Conservation (phyloP, 495 filamentous ascomycete species). For the Neurospora sp. region DNA sequence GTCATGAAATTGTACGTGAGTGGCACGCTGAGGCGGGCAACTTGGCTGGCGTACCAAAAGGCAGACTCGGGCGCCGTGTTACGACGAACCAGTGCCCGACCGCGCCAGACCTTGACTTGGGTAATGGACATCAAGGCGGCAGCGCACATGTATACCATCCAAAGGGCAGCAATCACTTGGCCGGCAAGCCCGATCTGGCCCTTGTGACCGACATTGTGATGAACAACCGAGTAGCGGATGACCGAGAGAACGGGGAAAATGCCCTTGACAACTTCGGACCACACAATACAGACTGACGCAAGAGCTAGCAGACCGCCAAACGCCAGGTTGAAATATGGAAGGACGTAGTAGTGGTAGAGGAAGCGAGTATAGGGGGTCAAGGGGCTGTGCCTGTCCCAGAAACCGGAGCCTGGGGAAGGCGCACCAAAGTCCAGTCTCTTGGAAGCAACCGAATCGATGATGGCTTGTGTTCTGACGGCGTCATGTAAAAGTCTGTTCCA, state of each 20-base stretch:
- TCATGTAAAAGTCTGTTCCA: slow-evolving; percentile 73
- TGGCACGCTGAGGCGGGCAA: slow-evolving; percentile 83
- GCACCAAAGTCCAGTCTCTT: slow-evolving; percentile 68
- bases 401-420: slow-evolving; percentile 43
- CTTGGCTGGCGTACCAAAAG: slow-evolving; percentile 87
- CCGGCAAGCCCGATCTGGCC: slow-evolving; percentile 71
- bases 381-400: slow-evolving; percentile 44
- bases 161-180: slow-evolving; percentile 71
- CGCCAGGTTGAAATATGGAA: slow-evolving; percentile 53
- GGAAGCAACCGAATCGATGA: slow-evolving; percentile 73
- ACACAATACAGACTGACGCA: slow-evolving; percentile 75
- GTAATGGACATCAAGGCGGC: slow-evolving; percentile 76
- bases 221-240: slow-evolving; percentile 75
- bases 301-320: slow-evolving; percentile 55
- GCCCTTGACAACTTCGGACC: slow-evolving; percentile 82
- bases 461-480: slow-evolving; percentile 64
- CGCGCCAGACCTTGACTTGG: slow-evolving; percentile 90
- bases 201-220: slow-evolving; percentile 54
- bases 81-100: slow-evolving; percentile 77
- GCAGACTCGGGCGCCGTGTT: slow-evolving; percentile 87
- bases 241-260: slow-evolving; percentile 66
- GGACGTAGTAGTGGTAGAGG: slow-evolving; percentile 56
- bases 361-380: slow-evolving; percentile 85
- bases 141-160: slow-evolving; percentile 86
- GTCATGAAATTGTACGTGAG: slow-evolving; percentile 94